phyloP scores from a whole-genome alignment of 164 flowering plant species.

The Vitis rupestris region DNA sequence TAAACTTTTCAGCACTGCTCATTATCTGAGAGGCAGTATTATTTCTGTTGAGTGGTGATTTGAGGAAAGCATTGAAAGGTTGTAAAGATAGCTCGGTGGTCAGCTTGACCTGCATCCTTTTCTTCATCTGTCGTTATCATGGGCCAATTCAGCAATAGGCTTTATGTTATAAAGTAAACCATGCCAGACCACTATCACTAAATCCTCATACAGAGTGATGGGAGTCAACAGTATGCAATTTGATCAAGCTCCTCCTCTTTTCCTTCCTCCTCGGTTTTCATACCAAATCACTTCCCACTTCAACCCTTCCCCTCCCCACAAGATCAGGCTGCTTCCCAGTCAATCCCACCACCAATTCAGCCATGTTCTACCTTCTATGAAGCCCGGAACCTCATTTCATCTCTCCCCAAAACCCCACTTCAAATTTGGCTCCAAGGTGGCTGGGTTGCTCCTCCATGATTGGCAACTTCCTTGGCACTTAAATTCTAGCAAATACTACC shows the following conservation, averaged over 20 bases:
- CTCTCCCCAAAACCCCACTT: constrained; percentile 58
- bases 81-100: too few relatives aligned
- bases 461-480: constrained; percentile 73
- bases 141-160: too few relatives aligned
- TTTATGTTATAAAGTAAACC: too few relatives aligned
- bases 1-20: too few relatives aligned
- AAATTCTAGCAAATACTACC: constrained; percentile 4
- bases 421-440: constrained; percentile 91
- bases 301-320: constrained; percentile 49
- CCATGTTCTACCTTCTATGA: constrained; percentile 83
- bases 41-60: too few relatives aligned
- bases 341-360: constrained; percentile 43
- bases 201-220: too few relatives aligned
- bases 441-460: constrained; percentile 80
- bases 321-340: constrained; percentile 73
- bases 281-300: not conserved
- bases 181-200: too few relatives aligned
- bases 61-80: too few relatives aligned
- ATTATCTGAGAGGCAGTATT: too few relatives aligned
- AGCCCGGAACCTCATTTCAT: constrained; percentile 48
- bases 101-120: too few relatives aligned
- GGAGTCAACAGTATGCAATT: too few relatives aligned
- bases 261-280: constrained; percentile 10
- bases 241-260: constrained; percentile 3
- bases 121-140: too few relatives aligned